Conservation (phyloP, 2,329 filamentous ascomycete genomes). For the Xylaria multiplex region DNA sequence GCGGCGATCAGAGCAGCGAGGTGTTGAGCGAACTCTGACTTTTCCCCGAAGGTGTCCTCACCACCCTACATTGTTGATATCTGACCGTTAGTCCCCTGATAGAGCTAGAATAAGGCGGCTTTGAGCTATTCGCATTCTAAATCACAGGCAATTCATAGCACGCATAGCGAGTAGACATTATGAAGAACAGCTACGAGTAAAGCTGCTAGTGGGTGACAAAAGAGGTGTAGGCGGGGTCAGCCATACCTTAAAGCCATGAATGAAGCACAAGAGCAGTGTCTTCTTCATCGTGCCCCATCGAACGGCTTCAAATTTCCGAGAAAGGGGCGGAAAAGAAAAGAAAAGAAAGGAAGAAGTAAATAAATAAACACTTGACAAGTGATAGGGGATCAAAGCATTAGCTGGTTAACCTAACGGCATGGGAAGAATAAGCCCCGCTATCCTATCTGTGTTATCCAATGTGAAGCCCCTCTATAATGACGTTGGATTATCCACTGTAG, state of each 20-base stretch:
- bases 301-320: conserved; percentile 27
- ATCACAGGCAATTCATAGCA: too few relatives aligned
- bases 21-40: conserved; percentile 75
- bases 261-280: conserved; percentile 83
- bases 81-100: conserved; percentile 8
- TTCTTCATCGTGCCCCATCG: conserved; percentile 71
- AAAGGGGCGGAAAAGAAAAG: neutral
- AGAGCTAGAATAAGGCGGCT: neutral
- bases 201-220: neutral
- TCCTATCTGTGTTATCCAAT: neutral
- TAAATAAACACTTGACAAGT: conserved; percentile 11
- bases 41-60: conserved; percentile 78
- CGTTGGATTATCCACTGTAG: conserved; percentile 24
- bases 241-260: conserved; percentile 81
- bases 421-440: conserved; percentile 17
- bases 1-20: conserved; percentile 71
- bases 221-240: conserved; percentile 13
- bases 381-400: neutral
- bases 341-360: too few relatives aligned
- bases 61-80: conserved; percentile 65
- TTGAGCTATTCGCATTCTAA: neutral
- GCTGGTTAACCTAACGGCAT: conserved; percentile 1
- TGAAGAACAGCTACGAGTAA: too few relatives aligned
- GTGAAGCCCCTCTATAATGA: conserved; percentile 36
- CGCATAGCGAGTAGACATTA: too few relatives aligned